Base-by-base conservation (phyloP, 179 eudicot genomes). In the Beta lomatogona region DNA sequence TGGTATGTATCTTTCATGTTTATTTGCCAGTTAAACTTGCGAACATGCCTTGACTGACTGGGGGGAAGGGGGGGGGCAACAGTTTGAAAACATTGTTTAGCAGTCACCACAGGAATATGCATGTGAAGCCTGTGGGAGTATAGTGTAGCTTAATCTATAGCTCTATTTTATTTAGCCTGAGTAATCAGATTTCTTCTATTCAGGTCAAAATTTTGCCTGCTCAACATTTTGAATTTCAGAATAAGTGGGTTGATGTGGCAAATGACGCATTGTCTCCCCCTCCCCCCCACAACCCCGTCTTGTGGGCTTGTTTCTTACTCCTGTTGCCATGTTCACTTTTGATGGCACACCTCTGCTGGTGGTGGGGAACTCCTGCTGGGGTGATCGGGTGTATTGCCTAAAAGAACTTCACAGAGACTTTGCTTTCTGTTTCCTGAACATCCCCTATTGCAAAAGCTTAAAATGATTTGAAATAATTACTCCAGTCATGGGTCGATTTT, bases 21-120 rank as follows among this genome's bases (percentile, higher is more conserved):
- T 66, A 55, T 61, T 72, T 4, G 57, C 67, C 76, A 67, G 31
- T 73, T 9, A 13, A 65, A 73, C 63, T 22, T 66, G 82, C 46
- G 22, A 58, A 15, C 6, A 54, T 79, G 53, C 68, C 45, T 41
- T 53, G 41, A 54, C 36, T 22, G 21, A 46, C 36, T 46, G 9
- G 53, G 45, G 46, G 31, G 15, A 19, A 1, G 1, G 22, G 21
- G 52, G 13, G 31, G 45, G 12, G 4, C 21, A 16, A 68, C 21
- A 54, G 58, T 4, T 53, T 12, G 41, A 25, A 57, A 21, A 14
- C 65, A 36, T 11, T 36, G 28, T 67, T 36, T 41, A 12, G 14
- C 4, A 36, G 63, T 73, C 71, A 2, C 44, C 63, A 55, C 28
- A 9, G 41, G 71, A 50, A 13, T 5, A 70, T 5, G 46, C 70